These are phyloP conservation scores for Coniophora puteana DNA, from an alignment of 1,284 basidiomycete genomes.

Conservation along the genomic window DNA sequence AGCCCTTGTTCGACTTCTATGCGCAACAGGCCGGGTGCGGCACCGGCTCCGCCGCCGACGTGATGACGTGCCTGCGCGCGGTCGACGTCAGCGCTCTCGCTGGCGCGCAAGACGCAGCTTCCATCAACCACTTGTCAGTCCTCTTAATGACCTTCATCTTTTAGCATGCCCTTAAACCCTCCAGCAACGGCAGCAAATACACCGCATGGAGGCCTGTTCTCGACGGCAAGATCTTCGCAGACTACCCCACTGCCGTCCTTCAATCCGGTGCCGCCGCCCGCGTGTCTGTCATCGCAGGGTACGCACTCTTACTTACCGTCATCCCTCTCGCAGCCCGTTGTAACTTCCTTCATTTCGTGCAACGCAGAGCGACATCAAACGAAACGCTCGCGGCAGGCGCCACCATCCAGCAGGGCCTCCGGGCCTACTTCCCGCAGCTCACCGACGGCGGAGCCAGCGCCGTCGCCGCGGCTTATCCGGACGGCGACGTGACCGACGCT, in stretches of 20 bases:
- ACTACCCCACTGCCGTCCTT: conserved; percentile 44
- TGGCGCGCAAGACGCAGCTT: conserved; percentile 49
- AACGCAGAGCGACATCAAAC: conserved; percentile 52
- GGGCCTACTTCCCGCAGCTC: conserved; percentile 5
- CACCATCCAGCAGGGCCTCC: conserved; percentile 2
- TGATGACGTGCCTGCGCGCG: conserved; percentile 44
- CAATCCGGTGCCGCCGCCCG: conserved; percentile 38
- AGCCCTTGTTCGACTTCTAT: conserved; percentile 52
- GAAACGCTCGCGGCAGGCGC: conserved; percentile 40
- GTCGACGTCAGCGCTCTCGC: conserved; percentile 47
- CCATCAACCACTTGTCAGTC: too few relatives aligned
- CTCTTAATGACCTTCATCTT: too few relatives aligned
- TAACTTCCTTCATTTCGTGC: too few relatives aligned
- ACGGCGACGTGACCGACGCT: conserved; percentile 11
- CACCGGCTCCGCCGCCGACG: conserved; percentile 27
- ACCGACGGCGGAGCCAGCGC: conserved; percentile 9
- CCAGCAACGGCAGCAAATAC: too few relatives aligned
- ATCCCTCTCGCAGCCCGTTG: too few relatives aligned
- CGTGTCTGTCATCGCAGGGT: conserved; percentile 58
- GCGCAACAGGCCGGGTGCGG: conserved; percentile 46
- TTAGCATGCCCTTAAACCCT: too few relatives aligned
- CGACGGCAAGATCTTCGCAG: conserved; percentile 45
- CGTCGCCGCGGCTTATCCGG: conserved; percentile 9
- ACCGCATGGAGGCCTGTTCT: too few relatives aligned
- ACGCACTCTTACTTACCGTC: conserved; percentile 17